These are phyloP conservation scores for Arctium minus DNA, from an alignment of 129 eudicot genomes.

Conservation along the genomic window DNA sequence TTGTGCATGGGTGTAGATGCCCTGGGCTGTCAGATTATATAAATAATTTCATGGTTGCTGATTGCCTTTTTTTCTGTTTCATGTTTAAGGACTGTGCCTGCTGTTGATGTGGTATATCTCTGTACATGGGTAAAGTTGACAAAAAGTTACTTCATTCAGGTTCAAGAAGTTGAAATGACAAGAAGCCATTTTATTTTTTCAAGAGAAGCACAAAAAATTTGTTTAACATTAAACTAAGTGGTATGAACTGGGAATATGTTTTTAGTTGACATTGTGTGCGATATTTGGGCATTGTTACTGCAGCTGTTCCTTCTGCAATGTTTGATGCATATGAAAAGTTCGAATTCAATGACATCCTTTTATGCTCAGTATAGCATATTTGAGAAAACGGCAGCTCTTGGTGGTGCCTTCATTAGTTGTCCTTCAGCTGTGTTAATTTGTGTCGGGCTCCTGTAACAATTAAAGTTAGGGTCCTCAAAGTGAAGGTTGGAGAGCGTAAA, in stretches of 20 bases:
- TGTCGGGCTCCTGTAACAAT: background rate
- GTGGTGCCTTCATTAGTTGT: background rate
- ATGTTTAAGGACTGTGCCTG: background rate
- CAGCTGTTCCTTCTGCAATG: background rate
- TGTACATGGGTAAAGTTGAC: constrained; percentile 2
- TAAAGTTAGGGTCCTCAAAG: background rate
- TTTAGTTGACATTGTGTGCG: background rate
- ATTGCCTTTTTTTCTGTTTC: background rate
- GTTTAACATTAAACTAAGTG: background rate
- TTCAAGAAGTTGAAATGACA: background rate
- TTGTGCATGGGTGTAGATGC: background rate
- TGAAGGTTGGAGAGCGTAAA: background rate
- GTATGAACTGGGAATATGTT: background rate
- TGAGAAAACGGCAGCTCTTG: background rate
- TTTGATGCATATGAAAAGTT: background rate
- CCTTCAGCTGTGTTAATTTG: background rate
- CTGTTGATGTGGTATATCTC: background rate
- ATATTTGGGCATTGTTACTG: constrained; percentile 1
- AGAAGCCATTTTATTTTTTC: background rate
- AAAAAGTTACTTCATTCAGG: constrained; percentile 1
- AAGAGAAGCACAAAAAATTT: background rate
- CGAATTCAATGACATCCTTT: background rate
- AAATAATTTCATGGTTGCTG: background rate
- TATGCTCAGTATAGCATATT: background rate
- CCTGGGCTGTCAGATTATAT: background rate